A percentile compares a stretch with the other conserved stretches of the same genome.
These are phyloP conservation scores for Neopestalotiopsis sp. DNA, from an alignment of 2,329 filamentous ascomycete species.

Conservation along the genomic window DNA sequence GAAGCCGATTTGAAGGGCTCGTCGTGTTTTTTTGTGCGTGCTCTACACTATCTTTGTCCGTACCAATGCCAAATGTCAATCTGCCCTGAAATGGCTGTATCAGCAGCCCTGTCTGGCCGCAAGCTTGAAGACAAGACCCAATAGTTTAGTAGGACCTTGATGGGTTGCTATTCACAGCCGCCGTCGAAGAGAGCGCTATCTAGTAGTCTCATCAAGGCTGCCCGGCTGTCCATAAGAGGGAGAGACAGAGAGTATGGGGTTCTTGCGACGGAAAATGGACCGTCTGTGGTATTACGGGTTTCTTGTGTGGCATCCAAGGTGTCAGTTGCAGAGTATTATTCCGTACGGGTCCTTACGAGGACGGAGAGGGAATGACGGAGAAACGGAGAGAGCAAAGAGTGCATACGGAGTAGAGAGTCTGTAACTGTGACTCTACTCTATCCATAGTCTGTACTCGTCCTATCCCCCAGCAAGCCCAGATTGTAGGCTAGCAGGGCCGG, in stretches of 20 bases:
- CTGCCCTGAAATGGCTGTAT: neutral
- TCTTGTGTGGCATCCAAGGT: neutral
- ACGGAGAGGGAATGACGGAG: neutral
- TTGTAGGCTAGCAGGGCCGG: neutral
- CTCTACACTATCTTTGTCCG: constrained; percentile 2
- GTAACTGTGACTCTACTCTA: neutral
- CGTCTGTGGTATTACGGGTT: neutral
- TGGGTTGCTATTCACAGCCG: neutral
- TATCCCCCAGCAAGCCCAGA: constrained; percentile 1
- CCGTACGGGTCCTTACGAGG: neutral
- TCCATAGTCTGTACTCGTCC: neutral
- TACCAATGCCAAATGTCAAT: neutral
- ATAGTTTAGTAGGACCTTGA: neutral
- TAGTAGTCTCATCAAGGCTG: neutral
- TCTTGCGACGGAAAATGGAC: neutral
- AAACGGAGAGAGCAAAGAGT: neutral
- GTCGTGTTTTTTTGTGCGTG: neutral
- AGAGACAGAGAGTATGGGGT: neutral
- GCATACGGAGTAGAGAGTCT: neutral
- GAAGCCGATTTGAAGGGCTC: constrained; percentile 15
- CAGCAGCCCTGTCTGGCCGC: constrained; percentile 14
- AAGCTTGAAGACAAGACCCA: constrained; percentile 15
- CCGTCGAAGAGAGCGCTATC: too few relatives aligned
- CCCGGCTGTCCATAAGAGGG: neutral
- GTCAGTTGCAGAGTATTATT: neutral